Percentiles rank a stretch among this genome's conserved stretches.
These are phyloP conservation scores for Tuber magnatum DNA, from an alignment of 495 filamentous ascomycete species.

Conservation along the genomic window DNA sequence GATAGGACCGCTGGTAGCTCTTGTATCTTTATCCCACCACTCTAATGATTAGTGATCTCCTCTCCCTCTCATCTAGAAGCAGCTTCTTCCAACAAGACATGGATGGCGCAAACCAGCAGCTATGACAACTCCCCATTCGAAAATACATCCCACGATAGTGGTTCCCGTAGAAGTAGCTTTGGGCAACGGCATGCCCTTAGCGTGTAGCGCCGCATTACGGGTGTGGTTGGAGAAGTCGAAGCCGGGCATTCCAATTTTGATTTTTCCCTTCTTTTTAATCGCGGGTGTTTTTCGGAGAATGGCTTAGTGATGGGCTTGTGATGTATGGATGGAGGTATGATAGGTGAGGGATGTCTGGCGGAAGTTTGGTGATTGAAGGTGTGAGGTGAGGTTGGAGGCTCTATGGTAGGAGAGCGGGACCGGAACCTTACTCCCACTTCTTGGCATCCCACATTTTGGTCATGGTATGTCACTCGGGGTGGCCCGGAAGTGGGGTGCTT, in stretches of 20 bases:
- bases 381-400: neutral
- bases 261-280: neutral
- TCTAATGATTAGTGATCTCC: neutral
- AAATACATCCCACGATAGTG: conserved; percentile 97
- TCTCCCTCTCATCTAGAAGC: conserved; percentile 1
- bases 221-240: conserved; percentile 99
- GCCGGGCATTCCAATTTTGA: conserved; percentile 62
- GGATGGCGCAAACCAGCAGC: conserved; percentile 52
- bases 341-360: neutral
- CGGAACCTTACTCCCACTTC: neutral
- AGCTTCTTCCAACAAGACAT: conserved; percentile 14
- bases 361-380: neutral
- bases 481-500: neutral
- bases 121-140: conserved; percentile 77
- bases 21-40: conserved; percentile 70
- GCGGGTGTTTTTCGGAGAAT: neutral
- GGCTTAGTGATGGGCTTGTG: neutral
- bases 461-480: neutral
- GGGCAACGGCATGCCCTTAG: conserved; percentile 82
- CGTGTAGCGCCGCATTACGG: conserved; percentile 91
- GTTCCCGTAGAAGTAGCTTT: conserved; percentile 99
- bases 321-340: neutral
- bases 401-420: neutral
- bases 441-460: neutral
- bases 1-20: conserved; percentile 94